These are phyloP conservation scores for Chaetomium fimeti DNA, from an alignment of 495 filamentous ascomycete genomes.

Conservation along the genomic window DNA sequence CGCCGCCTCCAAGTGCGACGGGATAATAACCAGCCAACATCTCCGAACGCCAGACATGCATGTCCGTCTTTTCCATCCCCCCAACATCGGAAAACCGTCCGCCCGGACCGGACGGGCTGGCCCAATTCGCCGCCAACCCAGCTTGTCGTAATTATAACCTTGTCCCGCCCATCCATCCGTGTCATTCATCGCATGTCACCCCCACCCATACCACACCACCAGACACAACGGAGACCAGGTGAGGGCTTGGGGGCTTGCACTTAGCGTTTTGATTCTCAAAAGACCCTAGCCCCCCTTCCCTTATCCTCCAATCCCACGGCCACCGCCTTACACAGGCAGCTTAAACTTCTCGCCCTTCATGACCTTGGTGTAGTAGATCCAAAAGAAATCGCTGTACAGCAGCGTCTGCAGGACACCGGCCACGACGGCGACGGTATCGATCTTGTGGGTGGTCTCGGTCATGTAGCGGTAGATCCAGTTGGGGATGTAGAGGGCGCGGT, in stretches of 20 bases:
- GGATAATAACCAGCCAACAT: constrained; percentile 14
- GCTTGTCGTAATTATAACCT: constrained; percentile 2
- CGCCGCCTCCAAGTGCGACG: neutral
- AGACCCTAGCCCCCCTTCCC: no score
- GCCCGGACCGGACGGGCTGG: neutral
- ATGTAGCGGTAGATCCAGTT: constrained; percentile 95
- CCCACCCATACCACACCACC: neutral
- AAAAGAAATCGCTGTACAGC: constrained; percentile 98
- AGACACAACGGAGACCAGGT: neutral
- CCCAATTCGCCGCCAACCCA: neutral
- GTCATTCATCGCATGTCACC: constrained; percentile 16
- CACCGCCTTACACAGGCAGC: constrained; percentile 63
- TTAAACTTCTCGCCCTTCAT: constrained; percentile 88
- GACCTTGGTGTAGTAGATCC: constrained; percentile 96
- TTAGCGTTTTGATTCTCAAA: neutral
- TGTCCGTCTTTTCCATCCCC: constrained; percentile 13
- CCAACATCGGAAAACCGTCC: neutral
- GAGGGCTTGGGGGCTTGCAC: neutral
- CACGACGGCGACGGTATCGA: constrained; percentile 77
- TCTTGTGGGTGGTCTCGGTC: constrained; percentile 60
- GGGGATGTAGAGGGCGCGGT: constrained; percentile 92
- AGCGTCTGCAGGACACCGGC: constrained; percentile 91
- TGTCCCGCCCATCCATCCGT: constrained; percentile 10
- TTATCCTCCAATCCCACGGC: neutral
- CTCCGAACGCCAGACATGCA: constrained; percentile 28